phyloP scores from a whole-genome alignment of 495 filamentous ascomycete genomes.

The Acidiella bohemica region DNA sequence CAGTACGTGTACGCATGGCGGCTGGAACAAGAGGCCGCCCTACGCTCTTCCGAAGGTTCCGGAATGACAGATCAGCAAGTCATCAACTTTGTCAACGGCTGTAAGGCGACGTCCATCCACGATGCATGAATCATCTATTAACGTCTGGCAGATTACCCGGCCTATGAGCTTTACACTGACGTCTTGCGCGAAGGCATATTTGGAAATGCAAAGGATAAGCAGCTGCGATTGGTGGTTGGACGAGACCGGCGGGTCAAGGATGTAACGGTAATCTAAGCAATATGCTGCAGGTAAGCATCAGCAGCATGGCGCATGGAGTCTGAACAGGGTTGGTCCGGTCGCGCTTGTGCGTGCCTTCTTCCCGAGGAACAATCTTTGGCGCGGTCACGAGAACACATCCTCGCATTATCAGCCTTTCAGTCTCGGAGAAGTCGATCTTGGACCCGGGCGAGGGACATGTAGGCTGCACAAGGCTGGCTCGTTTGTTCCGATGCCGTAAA shows the following conservation, averaged over 20 bases:
- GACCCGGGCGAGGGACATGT: no score
- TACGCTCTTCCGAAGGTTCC: constrained; percentile 48
- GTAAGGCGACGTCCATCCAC: constrained; percentile 31
- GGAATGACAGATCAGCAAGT: constrained; percentile 71
- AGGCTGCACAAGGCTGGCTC: no score
- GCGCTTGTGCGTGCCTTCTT: background rate
- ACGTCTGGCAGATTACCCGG: constrained; percentile 41
- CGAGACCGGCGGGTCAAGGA: constrained; percentile 23
- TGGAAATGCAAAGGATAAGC: constrained; percentile 19
- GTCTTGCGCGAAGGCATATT: constrained; percentile 25
- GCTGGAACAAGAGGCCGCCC: constrained; percentile 58
- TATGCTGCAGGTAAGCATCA: no score
- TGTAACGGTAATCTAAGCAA: constrained; percentile 8
- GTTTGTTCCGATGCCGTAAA: no score
- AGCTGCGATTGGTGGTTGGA: constrained; percentile 26
- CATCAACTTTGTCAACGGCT: constrained; percentile 52
- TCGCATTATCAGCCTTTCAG: background rate
- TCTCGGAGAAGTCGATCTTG: background rate
- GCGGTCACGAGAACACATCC: background rate
- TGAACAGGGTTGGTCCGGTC: background rate
- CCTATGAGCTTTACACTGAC: constrained; percentile 36
- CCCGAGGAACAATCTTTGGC: background rate
- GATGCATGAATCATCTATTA: constrained; percentile 2
- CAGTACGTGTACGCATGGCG: constrained; percentile 82
- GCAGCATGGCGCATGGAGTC: no score